Percentiles rank a stretch among this genome's conserved stretches.
Evolutionary conservation across 305 asterid genomes (phyloP).

Genomic region (Fraxinus baroniana): DNA sequence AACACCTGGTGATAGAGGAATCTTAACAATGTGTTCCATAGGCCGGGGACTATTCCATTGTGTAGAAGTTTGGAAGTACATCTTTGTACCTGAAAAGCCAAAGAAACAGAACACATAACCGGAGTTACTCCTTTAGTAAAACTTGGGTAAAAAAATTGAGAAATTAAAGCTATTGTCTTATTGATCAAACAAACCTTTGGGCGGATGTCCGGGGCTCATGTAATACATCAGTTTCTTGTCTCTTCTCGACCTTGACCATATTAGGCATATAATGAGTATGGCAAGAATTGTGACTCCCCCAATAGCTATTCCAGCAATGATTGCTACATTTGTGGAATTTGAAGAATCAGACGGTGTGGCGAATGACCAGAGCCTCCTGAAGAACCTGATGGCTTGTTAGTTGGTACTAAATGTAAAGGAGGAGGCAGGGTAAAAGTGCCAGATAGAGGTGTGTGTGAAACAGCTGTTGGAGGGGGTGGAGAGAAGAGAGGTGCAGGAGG

Average conservation of each 20-base stretch:
- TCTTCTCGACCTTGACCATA: slow-evolving; percentile 38
- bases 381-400: background rate
- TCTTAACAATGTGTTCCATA: slow-evolving; percentile 34
- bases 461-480: slow-evolving; percentile 21
- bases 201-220: slow-evolving; percentile 28
- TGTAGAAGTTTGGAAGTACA: slow-evolving; percentile 30
- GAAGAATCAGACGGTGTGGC: background rate
- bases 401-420: background rate
- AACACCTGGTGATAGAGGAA: slow-evolving; percentile 48
- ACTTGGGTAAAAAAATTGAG: background rate
- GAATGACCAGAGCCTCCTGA: slow-evolving; percentile 7
- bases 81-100: slow-evolving; percentile 29
- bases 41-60: slow-evolving; percentile 33
- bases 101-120: background rate
- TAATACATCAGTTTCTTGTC: slow-evolving; percentile 34
- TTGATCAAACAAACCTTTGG: slow-evolving; percentile 32
- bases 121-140: background rate
- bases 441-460: slow-evolving; percentile 21
- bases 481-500: slow-evolving; percentile 25
- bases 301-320: slow-evolving; percentile 34
- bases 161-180: background rate
- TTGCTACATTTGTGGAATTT: background rate
- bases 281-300: slow-evolving; percentile 42
- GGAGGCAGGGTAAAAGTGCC: background rate
- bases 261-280: slow-evolving; percentile 28